phyloP scores from a whole-genome alignment of 768 basidiomycete genomes.

The Leucocoprinus leucothites region DNA sequence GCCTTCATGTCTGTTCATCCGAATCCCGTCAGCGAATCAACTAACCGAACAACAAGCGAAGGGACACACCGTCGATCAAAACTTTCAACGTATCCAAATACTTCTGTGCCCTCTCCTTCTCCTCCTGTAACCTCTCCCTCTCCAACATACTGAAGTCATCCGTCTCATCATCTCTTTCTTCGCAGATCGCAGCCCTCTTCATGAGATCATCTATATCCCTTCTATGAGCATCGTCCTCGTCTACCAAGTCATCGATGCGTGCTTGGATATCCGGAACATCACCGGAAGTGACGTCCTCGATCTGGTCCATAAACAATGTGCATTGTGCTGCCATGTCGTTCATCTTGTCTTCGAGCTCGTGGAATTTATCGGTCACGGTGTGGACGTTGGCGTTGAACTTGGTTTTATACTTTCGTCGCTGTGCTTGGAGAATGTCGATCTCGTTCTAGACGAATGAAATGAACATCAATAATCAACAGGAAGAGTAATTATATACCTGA shows the following conservation, averaged over 20 bases:
- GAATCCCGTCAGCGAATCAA: not conserved
- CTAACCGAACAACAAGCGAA: not conserved
- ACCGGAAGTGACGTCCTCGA: conserved; percentile 25
- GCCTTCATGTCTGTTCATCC: conserved; percentile 40
- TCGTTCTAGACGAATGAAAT: conserved; percentile 28
- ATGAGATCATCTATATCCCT: conserved; percentile 8
- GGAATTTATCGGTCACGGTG: conserved; percentile 36
- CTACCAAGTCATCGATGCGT: conserved; percentile 36
- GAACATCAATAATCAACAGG: not conserved
- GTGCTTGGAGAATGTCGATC: conserved; percentile 34
- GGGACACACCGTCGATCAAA: conserved; percentile 39
- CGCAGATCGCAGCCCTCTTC: not conserved
- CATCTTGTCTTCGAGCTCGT: conserved; percentile 37
- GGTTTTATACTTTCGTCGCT: conserved; percentile 37
- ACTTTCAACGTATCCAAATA: conserved; percentile 30
- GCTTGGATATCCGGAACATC: conserved; percentile 31
- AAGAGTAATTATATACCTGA: conserved; percentile 17
- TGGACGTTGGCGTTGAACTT: conserved; percentile 40
- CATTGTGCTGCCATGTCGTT: conserved; percentile 35
- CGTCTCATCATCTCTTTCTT: conserved; percentile 6
- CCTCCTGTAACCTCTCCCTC: conserved; percentile 15
- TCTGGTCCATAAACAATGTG: conserved; percentile 28
- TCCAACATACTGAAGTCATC: conserved; percentile 18
- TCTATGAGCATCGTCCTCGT: conserved; percentile 13
- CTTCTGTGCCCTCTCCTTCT: conserved; percentile 20